A percentile compares a stretch with the other conserved stretches of the same genome.
Evolutionary conservation across 495 filamentous ascomycete genomes (phyloP).

Genomic region (Penicillium tannophilum): DNA sequence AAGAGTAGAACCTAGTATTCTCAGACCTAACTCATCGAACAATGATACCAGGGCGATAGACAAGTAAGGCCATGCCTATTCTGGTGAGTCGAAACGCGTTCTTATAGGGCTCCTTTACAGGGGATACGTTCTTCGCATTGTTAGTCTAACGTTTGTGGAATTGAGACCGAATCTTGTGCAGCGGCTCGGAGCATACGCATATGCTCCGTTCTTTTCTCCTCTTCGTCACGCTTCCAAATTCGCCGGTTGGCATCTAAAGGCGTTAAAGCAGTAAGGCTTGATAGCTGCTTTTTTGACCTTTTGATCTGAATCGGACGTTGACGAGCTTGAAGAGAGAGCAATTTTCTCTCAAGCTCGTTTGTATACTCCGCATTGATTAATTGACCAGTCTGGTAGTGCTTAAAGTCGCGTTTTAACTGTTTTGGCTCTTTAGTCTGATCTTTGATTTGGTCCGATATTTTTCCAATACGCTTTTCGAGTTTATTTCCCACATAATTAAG

Average conservation of each 20-base stretch:
- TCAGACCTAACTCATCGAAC: too few species aligned
- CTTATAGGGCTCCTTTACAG: too few species aligned
- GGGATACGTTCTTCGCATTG: too few species aligned
- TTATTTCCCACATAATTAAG: too few species aligned
- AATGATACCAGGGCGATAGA: too few species aligned
- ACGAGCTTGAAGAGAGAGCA: background rate
- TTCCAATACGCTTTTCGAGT: too few species aligned
- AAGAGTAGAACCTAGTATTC: too few species aligned
- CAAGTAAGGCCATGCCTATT: too few species aligned
- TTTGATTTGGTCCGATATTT: too few species aligned
- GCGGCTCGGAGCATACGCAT: background rate
- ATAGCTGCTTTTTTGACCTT: background rate
- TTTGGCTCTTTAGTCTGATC: too few species aligned
- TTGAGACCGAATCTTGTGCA: background rate
- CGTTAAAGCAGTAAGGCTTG: background rate
- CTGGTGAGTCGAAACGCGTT: too few species aligned
- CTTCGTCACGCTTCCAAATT: conserved; percentile 4
- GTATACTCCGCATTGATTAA: background rate
- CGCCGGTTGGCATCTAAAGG: background rate
- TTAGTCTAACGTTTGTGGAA: background rate
- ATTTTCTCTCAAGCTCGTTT: background rate
- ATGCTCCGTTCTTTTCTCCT: background rate
- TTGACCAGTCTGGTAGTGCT: background rate
- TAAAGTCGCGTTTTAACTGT: too few species aligned
- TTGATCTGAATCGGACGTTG: background rate